These are phyloP conservation scores for Arabis alpina DNA, from an alignment of 345 rosid species.

Conservation along the genomic window DNA sequence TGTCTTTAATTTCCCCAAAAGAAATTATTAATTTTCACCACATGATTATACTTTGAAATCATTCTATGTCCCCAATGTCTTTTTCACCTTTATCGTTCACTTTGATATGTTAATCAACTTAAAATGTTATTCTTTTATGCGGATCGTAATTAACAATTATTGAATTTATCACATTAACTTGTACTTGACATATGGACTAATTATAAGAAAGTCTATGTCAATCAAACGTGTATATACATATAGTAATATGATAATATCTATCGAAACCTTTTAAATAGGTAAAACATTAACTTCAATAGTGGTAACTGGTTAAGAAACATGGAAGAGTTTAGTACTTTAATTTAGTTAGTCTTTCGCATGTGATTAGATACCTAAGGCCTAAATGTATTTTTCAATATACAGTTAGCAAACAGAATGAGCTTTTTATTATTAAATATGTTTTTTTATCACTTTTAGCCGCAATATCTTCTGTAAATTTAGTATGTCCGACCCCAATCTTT, in stretches of 20 bases:
- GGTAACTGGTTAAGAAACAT: neutral
- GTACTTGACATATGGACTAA: constrained; percentile 21
- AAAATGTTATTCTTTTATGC: neutral
- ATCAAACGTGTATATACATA: neutral
- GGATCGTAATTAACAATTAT: constrained; percentile 16
- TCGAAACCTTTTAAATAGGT: neutral
- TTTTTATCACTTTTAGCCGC: constrained; percentile 36
- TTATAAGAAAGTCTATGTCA: constrained; percentile 12
- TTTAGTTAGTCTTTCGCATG: constrained; percentile 25
- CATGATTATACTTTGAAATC: constrained; percentile 36
- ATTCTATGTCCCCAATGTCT: constrained; percentile 39
- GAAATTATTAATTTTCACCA: constrained; percentile 38
- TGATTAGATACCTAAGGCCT: constrained; percentile 16
- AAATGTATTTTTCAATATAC: constrained; percentile 31
- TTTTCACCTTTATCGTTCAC: constrained; percentile 26
- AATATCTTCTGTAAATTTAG: constrained; percentile 22
- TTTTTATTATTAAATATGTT: neutral
- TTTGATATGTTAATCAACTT: constrained; percentile 10
- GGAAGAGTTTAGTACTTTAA: constrained; percentile 5
- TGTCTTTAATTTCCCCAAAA: constrained; percentile 31
- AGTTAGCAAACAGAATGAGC: constrained; percentile 24
- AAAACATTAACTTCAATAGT: constrained; percentile 19
- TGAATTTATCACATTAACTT: constrained; percentile 22
- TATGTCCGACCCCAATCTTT: constrained; percentile 14
- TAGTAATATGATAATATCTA: neutral